phyloP scores from a whole-genome alignment of 306 rosid species.

The Gastrolobium bilobum region DNA sequence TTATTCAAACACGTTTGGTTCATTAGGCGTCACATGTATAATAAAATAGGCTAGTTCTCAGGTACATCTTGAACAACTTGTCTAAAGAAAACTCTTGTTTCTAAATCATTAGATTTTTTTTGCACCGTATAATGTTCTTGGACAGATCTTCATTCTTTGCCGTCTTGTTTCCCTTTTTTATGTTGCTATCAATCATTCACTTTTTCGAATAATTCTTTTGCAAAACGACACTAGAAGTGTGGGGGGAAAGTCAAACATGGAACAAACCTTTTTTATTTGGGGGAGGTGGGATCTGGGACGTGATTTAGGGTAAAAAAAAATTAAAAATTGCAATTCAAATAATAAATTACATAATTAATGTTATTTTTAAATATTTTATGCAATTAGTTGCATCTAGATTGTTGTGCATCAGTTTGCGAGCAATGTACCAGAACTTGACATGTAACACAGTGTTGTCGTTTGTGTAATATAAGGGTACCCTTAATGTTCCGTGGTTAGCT shows the following conservation, averaged over 20 bases:
- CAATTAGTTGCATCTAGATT: too few relatives aligned
- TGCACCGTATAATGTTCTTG: neutral
- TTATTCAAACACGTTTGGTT: neutral
- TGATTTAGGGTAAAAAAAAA: neutral
- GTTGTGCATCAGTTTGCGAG: too few relatives aligned
- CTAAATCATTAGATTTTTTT: neutral
- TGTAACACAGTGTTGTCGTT: too few relatives aligned
- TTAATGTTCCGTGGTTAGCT: too few relatives aligned
- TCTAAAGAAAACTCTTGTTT: neutral
- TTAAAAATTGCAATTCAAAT: too few relatives aligned
- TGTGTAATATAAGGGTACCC: too few relatives aligned
- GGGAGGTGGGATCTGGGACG: slow-evolving; percentile 17
- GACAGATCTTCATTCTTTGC: neutral
- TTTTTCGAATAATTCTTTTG: neutral
- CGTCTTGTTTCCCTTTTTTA: neutral
- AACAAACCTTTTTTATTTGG: neutral
- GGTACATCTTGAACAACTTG: too few relatives aligned
- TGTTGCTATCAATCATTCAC: neutral
- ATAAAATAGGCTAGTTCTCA: neutral
- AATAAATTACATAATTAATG: too few relatives aligned
- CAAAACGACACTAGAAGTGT: neutral
- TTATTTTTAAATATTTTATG: too few relatives aligned
- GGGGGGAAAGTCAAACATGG: neutral
- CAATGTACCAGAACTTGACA: too few relatives aligned
- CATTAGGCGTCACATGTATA: neutral